Evolutionary conservation across 2,329 filamentous ascomycete species (phyloP).

Genomic region (Claviceps sp.): DNA sequence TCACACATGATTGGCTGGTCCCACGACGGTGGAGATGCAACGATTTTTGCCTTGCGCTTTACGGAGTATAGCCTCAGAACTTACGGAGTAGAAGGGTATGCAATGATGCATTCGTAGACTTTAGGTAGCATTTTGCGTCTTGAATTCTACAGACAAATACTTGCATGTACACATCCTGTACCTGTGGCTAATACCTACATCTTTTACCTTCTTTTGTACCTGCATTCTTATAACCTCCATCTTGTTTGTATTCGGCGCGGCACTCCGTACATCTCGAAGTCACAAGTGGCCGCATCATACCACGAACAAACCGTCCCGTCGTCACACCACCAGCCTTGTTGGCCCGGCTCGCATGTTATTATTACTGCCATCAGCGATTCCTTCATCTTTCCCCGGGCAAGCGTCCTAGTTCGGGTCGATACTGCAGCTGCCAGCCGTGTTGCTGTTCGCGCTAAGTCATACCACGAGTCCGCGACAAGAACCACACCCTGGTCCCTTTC

Average conservation of each 20-base stretch:
- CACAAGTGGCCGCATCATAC: not conserved
- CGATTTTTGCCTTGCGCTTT: not conserved
- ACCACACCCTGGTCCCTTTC: conserved; percentile 3
- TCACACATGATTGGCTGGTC: not conserved
- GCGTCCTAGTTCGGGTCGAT: not conserved
- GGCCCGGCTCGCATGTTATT: not conserved
- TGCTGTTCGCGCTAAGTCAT: not conserved
- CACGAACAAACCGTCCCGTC: not conserved
- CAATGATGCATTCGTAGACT: no score
- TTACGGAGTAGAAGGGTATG: no score
- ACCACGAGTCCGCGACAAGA: conserved; percentile 1
- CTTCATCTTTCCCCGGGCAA: not conserved
- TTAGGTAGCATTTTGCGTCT: no score
- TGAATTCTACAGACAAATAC: no score
- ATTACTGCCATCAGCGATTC: conserved; percentile 1
- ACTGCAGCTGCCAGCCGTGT: conserved; percentile 1
- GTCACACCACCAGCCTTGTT: no score
- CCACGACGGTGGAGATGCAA: not conserved
- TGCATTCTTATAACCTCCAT: not conserved
- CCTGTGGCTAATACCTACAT: no score
- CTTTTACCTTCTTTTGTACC: no score
- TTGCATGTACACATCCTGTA: no score
- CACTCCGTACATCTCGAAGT: no score
- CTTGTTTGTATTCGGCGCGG: not conserved
- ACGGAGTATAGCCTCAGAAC: not conserved